Evolutionary conservation across 2,329 filamentous ascomycete species (phyloP).

Genomic region (Paradendryphiella salina): DNA sequence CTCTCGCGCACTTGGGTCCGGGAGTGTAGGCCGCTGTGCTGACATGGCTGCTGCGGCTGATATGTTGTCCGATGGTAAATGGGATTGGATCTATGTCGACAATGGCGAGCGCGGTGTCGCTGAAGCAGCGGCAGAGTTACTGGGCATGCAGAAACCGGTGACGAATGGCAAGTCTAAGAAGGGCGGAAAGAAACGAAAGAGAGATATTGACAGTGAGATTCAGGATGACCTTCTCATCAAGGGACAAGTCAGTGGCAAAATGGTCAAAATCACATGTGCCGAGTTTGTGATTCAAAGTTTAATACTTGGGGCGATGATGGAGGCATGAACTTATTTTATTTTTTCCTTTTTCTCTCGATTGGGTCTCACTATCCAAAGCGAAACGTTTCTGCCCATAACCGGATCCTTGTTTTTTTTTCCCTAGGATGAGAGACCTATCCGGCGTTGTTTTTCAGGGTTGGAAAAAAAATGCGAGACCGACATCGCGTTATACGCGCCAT

Average conservation of each 20-base stretch:
- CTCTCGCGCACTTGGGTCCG: constrained; percentile 74
- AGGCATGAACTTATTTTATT: constrained; percentile 49
- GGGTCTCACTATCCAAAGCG: too few species aligned
- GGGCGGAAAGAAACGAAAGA: constrained; percentile 49
- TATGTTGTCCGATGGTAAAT: constrained; percentile 61
- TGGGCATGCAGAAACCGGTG: constrained; percentile 33
- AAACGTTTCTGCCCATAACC: too few species aligned
- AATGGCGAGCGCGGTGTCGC: constrained; percentile 63
- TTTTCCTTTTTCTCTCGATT: not conserved
- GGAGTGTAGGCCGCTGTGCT: constrained; percentile 64
- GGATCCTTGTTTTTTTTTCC: not conserved
- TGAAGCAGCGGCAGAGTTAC: constrained; percentile 58
- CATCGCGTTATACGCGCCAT: not conserved
- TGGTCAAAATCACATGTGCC: constrained; percentile 71
- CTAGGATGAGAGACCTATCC: not conserved
- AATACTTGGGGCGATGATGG: constrained; percentile 78
- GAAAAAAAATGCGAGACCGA: not conserved
- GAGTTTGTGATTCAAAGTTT: constrained; percentile 92
- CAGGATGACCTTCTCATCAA: constrained; percentile 30
- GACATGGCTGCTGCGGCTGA: constrained; percentile 67
- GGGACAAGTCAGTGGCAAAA: constrained; percentile 52
- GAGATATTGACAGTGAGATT: constrained; percentile 42
- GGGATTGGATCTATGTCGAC: constrained; percentile 81
- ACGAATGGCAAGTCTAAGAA: constrained; percentile 31
- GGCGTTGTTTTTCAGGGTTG: not conserved